These are phyloP conservation scores for Eimeria acervulina DNA, from an alignment of 169 alveolate species.

Conservation along the genomic window DNA sequence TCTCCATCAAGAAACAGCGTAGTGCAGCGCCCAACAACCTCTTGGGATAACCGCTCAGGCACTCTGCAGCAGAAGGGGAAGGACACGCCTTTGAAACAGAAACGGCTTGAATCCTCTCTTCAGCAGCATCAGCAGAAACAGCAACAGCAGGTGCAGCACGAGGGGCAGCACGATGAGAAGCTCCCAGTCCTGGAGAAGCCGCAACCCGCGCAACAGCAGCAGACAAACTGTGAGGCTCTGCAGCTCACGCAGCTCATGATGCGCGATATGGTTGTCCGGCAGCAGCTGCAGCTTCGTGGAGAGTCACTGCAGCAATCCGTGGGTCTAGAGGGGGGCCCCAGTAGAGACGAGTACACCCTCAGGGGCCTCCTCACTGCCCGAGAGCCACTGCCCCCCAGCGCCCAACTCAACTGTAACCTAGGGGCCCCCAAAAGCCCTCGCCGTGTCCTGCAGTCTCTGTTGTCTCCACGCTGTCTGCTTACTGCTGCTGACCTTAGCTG, in stretches of 20 bases:
- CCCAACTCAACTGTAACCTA: neutral
- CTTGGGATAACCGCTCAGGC: neutral
- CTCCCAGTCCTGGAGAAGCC: neutral
- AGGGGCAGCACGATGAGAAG: neutral
- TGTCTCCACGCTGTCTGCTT: conserved; percentile 42
- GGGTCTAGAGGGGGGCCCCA: neutral
- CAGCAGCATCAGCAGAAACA: conserved; percentile 17
- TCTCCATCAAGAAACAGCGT: neutral
- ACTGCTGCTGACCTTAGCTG: neutral
- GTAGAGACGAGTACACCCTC: neutral
- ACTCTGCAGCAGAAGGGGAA: conserved; percentile 1
- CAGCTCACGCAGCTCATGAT: conserved; percentile 21
- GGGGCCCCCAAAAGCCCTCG: conserved; percentile 12
- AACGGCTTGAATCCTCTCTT: neutral
- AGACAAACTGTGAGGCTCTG: neutral
- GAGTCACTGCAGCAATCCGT: neutral
- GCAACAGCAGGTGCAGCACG: neutral
- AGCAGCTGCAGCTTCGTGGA: conserved; percentile 20
- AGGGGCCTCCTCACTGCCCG: conserved; percentile 21
- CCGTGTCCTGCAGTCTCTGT: neutral
- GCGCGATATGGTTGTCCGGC: neutral
- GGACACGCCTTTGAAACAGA: neutral
- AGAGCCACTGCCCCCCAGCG: neutral
- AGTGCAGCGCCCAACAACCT: neutral
- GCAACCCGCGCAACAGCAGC: neutral